Evolutionary conservation across 345 rosid genomes (phyloP), one percentile per base, ranked within the genome.

Genomic region (Combretum micranthum): DNA sequence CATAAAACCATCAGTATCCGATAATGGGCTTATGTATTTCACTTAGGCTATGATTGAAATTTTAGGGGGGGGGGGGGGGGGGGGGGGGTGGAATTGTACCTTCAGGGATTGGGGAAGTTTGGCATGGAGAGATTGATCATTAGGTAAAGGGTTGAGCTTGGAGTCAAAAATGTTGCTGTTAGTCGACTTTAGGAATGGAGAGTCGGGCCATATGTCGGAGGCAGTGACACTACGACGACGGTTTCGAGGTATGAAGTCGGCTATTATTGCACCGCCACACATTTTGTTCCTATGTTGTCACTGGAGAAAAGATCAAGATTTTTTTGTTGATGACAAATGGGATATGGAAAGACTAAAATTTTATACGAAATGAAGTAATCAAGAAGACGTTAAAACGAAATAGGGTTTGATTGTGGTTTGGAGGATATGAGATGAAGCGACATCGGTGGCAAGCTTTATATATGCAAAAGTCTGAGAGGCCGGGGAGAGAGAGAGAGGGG

Each of bases 201-300:
- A 65, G 46, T 44, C 55, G 32, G 86, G 88, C 92, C 93, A 83
- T 62, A 83, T 1, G 59, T 80, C 86, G 6, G 77, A 56, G 50
- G 81, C 68, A 15, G 81, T 11, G 61, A 62, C 62, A 15, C 75
- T 44, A 48, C 54, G 66, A 62, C 61, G 62, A 20, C 75, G 58
- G 23, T 51, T 64, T 52, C 81, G 76, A 37, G 81, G 80, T 42
- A 82, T 77, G 72, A 86, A 61, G 10, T 74, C 83, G 37, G 67
- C 53, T 26, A 86, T 60, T 60, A 84, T 63, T 44, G 95, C 81
- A 49, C 95, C 97, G 64, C 91, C 79, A 71, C 94, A 89, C 97
- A 84, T 86, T 48, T 47, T 69, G 22, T 45, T 19, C 47, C 32
- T 56, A 13, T 13, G 19, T 20, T 56, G 13, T 22, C 9, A 32